Evolutionary conservation across 1,284 basidiomycete genomes (phyloP).

Genomic region (Moesziomyces antarcticus): DNA sequence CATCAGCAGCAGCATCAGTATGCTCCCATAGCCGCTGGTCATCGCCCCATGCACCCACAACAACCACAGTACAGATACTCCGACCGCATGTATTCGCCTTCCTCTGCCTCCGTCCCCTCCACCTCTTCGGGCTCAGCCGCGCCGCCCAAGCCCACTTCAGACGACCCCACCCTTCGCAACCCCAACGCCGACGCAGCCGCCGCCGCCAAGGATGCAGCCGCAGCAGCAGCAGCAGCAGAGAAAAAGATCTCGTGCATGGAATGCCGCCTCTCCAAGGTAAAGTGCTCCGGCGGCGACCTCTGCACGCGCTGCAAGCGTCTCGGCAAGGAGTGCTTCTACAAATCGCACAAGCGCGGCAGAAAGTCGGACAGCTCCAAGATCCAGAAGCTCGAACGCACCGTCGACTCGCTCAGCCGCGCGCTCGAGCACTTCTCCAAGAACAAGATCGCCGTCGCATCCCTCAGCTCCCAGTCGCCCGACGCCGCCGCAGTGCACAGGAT

Average conservation of each 20-base stretch:
- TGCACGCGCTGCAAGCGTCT: constrained; percentile 47
- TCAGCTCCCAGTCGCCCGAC: constrained; percentile 8
- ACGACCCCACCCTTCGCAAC: too few relatives aligned
- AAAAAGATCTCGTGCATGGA: constrained; percentile 56
- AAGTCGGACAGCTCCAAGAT: constrained; percentile 55
- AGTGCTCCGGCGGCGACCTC: constrained; percentile 44
- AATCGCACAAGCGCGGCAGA: constrained; percentile 50
- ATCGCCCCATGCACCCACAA: constrained; percentile 17
- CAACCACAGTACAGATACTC: constrained; percentile 27
- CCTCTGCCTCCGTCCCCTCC: constrained; percentile 10
- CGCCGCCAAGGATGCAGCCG: constrained; percentile 1
- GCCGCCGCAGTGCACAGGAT: constrained; percentile 6
- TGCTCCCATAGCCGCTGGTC: constrained; percentile 4
- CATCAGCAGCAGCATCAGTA: constrained; percentile 23
- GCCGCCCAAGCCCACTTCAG: not conserved
- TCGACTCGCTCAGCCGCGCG: constrained; percentile 44
- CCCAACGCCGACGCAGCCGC: too few relatives aligned
- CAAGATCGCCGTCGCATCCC: constrained; percentile 18
- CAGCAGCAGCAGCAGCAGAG: constrained; percentile 18
- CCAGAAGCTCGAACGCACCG: constrained; percentile 47
- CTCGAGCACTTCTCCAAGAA: constrained; percentile 41
- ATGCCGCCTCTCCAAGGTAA: constrained; percentile 49
- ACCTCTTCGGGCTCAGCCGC: constrained; percentile 1
- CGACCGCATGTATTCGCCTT: constrained; percentile 22
- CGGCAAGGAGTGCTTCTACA: constrained; percentile 42